Conservation (phyloP, 2,329 filamentous ascomycete genomes). For the Verticillium longisporum region DNA sequence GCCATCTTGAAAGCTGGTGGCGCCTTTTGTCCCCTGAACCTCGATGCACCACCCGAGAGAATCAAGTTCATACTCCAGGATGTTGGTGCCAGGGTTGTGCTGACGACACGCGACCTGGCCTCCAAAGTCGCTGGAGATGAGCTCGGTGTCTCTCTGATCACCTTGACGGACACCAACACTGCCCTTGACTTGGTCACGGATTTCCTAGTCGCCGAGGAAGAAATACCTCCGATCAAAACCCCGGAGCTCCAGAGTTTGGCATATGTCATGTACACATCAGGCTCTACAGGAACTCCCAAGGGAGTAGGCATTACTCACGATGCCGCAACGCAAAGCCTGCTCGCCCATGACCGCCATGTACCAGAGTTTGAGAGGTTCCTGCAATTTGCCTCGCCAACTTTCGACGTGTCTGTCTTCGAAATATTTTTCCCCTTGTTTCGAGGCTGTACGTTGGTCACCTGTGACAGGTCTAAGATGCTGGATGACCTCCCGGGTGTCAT, state of each 20-base stretch:
- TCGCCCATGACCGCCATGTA: conserved; percentile 74
- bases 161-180: conserved; percentile 27
- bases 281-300: conserved; percentile 83
- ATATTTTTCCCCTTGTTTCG: conserved; percentile 83
- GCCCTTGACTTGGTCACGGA: neutral
- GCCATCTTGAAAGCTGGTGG: conserved; percentile 75
- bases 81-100: conserved; percentile 60
- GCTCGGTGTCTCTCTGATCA: neutral
- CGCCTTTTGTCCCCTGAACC: conserved; percentile 78
- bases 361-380: conserved; percentile 73
- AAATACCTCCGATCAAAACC: neutral
- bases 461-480: conserved; percentile 62
- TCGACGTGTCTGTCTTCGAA: conserved; percentile 92
- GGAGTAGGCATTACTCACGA: conserved; percentile 76
- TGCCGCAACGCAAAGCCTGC: conserved; percentile 72
- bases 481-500: conserved; percentile 67
- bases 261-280: conserved; percentile 92
- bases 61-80: conserved; percentile 77
- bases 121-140: conserved; percentile 27
- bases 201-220: neutral
- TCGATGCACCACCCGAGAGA: conserved; percentile 71
- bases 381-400: conserved; percentile 87
- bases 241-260: conserved; percentile 45
- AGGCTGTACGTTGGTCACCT: conserved; percentile 66
- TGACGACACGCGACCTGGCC: conserved; percentile 51